A percentile compares a stretch with the other conserved stretches of the same genome.
phyloP scores from a whole-genome alignment of 768 basidiomycete genomes.

The Russula sp. region DNA sequence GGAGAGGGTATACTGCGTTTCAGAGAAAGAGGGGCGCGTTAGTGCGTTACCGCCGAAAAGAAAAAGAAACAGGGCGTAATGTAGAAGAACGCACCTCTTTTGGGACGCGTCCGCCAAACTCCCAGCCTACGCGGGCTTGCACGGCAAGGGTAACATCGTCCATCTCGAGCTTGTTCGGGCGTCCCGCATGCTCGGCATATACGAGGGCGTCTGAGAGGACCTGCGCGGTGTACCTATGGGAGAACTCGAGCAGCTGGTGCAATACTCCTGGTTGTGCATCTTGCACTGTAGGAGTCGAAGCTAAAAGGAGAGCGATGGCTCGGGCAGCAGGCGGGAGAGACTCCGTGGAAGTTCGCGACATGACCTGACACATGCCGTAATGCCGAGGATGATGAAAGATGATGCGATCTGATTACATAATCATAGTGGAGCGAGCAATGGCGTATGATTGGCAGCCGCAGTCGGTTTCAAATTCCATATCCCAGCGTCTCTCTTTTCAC shows the following conservation, averaged over 20 bases:
- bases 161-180: slow-evolving; percentile 71
- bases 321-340: slow-evolving; percentile 81
- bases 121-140: slow-evolving; percentile 89
- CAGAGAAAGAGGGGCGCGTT: background rate
- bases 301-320: slow-evolving; percentile 75
- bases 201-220: slow-evolving; percentile 80
- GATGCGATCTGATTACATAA: background rate
- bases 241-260: slow-evolving; percentile 82
- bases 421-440: background rate
- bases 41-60: background rate
- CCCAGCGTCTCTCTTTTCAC: slow-evolving; percentile 16
- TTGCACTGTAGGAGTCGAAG: slow-evolving; percentile 77
- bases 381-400: background rate
- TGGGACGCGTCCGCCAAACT: slow-evolving; percentile 82
- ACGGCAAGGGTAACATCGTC: slow-evolving; percentile 78
- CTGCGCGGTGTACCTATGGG: slow-evolving; percentile 77
- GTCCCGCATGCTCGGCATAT: slow-evolving; percentile 82
- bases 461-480: background rate
- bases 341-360: slow-evolving; percentile 41
- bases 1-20: slow-evolving; percentile 61
- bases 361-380: slow-evolving; percentile 20
- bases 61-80: background rate
- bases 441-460: too few species aligned
- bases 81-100: slow-evolving; percentile 58
- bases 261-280: slow-evolving; percentile 84